Conservation (phyloP, 805 yeast species). For the Zygoascus bituminiphila region DNA sequence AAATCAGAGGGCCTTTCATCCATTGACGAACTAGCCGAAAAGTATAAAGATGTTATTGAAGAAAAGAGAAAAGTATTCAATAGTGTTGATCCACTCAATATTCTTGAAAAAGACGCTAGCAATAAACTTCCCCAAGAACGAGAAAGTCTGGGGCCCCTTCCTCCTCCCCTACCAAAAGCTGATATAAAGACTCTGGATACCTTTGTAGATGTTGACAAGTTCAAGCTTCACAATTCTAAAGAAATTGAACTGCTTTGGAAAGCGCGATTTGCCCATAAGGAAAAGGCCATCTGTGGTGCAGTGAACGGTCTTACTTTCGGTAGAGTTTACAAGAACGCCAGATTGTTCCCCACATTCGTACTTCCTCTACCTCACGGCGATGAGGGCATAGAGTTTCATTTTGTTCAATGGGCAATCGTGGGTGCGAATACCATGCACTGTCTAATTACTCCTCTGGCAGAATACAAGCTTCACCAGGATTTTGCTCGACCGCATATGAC, state of each 20-base stretch:
- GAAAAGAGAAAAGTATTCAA: conserved; percentile 46
- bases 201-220: conserved; percentile 61
- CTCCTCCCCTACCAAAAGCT: conserved; percentile 29
- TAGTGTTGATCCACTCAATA: conserved; percentile 56
- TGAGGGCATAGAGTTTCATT: conserved; percentile 64
- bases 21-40: conserved; percentile 53
- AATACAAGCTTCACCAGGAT: conserved; percentile 82
- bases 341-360: conserved; percentile 73
- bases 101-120: conserved; percentile 23
- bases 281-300: conserved; percentile 56
- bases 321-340: conserved; percentile 56
- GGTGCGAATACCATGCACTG: conserved; percentile 70
- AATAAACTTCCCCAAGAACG: neutral
- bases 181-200: conserved; percentile 60
- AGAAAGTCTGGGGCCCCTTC: conserved; percentile 21
- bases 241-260: conserved; percentile 84
- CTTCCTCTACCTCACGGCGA: conserved; percentile 67
- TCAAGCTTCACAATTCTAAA: conserved; percentile 43
- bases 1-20: conserved; percentile 35
- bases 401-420: conserved; percentile 88
- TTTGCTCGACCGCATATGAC: conserved; percentile 95
- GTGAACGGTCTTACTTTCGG: conserved; percentile 51
- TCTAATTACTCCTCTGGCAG: conserved; percentile 83
- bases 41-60: conserved; percentile 53
- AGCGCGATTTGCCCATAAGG: conserved; percentile 64